Percentiles rank a stretch among this genome's conserved stretches.
Evolutionary conservation across 805 yeast species (phyloP).

Genomic region (Wickerhamiella dianesei): DNA sequence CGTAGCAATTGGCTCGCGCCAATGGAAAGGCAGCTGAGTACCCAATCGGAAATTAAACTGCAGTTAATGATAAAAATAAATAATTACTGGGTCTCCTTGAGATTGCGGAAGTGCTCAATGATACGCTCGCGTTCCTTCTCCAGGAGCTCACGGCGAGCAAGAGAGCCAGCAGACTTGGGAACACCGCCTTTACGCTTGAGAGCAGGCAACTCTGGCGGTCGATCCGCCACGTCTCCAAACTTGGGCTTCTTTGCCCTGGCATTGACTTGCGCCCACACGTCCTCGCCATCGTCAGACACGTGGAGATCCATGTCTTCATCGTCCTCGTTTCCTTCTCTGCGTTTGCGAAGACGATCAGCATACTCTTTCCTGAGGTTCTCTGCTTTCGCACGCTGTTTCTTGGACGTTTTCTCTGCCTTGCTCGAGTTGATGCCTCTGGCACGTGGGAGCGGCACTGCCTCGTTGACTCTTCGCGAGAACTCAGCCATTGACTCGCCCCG

Average conservation of each 20-base stretch:
- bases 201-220: conserved; percentile 28
- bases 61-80: no score
- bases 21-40: no score
- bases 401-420: conserved; percentile 20
- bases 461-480: conserved; percentile 29
- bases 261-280: conserved; percentile 30
- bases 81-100: not conserved
- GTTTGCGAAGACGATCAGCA: conserved; percentile 12
- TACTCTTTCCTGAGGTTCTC: conserved; percentile 19
- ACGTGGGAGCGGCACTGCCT: conserved; percentile 28
- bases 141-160: conserved; percentile 27
- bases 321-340: conserved; percentile 10
- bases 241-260: conserved; percentile 23
- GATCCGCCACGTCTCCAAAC: conserved; percentile 31
- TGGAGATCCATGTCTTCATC: conserved; percentile 21
- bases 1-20: no score
- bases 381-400: conserved; percentile 19
- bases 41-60: no score
- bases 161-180: conserved; percentile 30
- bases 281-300: conserved; percentile 27
- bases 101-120: conserved; percentile 23
- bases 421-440: conserved; percentile 25
- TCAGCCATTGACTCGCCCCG: conserved; percentile 29
- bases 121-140: conserved; percentile 28
- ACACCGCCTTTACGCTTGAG: conserved; percentile 24